Evolutionary conservation across 495 filamentous ascomycete genomes (phyloP).

Genomic region (Aspergillus homomorphus): DNA sequence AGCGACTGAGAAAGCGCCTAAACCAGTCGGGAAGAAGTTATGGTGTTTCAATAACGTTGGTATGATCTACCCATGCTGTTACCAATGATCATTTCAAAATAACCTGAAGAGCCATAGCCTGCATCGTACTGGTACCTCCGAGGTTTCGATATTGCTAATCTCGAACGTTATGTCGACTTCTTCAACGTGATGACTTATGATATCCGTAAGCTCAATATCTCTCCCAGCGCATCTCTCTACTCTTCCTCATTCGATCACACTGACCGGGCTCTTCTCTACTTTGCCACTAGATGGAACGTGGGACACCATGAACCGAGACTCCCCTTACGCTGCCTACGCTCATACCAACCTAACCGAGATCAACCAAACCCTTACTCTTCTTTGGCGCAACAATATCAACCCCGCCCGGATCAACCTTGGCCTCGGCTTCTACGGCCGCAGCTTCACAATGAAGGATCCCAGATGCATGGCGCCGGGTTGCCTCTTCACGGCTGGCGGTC

Average conservation of each 20-base stretch:
- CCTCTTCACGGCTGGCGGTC: conserved; percentile 18
- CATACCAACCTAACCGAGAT: conserved; percentile 47
- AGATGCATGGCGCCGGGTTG: conserved; percentile 34
- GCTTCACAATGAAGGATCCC: conserved; percentile 34
- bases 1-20: conserved; percentile 39
- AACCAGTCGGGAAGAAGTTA: conserved; percentile 25
- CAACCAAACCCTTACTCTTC: conserved; percentile 25
- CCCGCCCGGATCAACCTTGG: conserved; percentile 39
- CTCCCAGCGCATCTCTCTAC: not conserved
- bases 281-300: conserved; percentile 21
- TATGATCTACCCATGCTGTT: not conserved
- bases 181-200: conserved; percentile 53
- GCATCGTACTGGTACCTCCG: conserved; percentile 43
- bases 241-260: not conserved
- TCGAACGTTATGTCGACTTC: conserved; percentile 45
- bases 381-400: conserved; percentile 39
- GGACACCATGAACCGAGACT: conserved; percentile 20
- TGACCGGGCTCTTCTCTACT: not conserved
- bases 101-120: conserved; percentile 12
- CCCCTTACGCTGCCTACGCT: conserved; percentile 18
- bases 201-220: conserved; percentile 28
- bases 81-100: conserved; percentile 17
- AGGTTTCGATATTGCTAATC: conserved; percentile 38
- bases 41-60: conserved; percentile 35
- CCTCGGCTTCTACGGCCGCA: conserved; percentile 41